Base-by-base conservation (phyloP, 306 rosid genomes). In the Pyrus bretschneideri region DNA sequence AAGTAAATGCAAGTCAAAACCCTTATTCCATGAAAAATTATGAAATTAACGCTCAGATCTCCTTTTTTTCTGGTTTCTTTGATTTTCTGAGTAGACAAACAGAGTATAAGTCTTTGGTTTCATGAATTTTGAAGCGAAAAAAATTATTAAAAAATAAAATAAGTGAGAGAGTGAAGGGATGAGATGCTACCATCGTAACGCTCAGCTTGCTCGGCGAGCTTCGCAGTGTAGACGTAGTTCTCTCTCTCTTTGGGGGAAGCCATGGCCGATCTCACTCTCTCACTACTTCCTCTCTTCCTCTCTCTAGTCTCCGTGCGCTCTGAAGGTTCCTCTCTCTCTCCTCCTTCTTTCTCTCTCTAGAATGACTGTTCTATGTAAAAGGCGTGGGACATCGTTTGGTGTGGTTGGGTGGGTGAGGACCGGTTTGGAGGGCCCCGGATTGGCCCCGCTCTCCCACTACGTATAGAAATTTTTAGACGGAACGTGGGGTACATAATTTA, bases 191-290 rank as follows among this genome's bases (percentile, higher is more conserved):
- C 86, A 51, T 89, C 93, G 65, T 89, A 86, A 82, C 93, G 93
- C 72, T 89, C 93, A 40, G 93, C 93, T 72, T 89, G 91, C 70
- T 89, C 91, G n/a, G 90, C 87, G 35, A 89, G 89, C 86, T 89
- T 89, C 46, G 93, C 93, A 64, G 57, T 61, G 85, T 89, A 89
- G 76, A 89, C 87, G 73, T 72, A 76, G 83, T 42, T 87, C 67
- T 89, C 89, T 17, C 89, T 83, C 74, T 88, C 82, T 23, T 80
- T 80, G 64, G 82, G 30, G 81, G 82, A 79, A 1, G 90, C 88
- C 91, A 83, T 85, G 72, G 85, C 68, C 38, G 77, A 76, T 86
- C 81, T 72, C 82, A 44, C 66, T 69, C 60, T 1, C 62, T 63
- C 55, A 14, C 54, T 45, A 21, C 70, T 76, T 15, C 23, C 25